Evolutionary conservation across 2,329 filamentous ascomycete genomes (phyloP), one percentile per base, ranked within the genome.

Genomic region (Colletotrichum sp.): DNA sequence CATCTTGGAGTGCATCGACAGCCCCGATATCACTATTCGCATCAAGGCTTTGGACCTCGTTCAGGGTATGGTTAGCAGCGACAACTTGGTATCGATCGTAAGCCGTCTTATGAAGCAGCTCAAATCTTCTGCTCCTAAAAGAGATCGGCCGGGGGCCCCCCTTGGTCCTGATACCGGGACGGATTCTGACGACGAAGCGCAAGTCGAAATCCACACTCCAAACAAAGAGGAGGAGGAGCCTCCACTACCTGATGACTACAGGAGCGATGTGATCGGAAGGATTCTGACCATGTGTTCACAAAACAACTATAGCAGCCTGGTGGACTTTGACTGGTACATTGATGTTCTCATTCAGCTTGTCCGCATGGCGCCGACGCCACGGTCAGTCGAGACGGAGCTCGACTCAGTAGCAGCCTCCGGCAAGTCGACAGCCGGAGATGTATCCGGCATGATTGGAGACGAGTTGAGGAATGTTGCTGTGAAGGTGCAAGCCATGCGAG

Each of bases 251-350:
- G 93, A 96, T 76, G 95, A 98, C 78, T 99, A 99, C 83, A 93
- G 93, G 67, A 87, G 93, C 48, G 95, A 95, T 80, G 95, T 98
- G 24, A 95, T 99, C 68, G 90, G 91, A 72, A 92, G 94, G 75
- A 95, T 99, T 76, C 84, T 99, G 13, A 92, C 93, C 76, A 98
- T 99, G 92, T 99, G 96, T 83, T 95, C 95, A 10, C 92, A 93
- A 78, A 94, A 96, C 78, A 98, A 96, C 77, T 99, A 99, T 83
- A 90, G 91, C 52, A 95, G 96, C 81, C 89, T 99, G 64, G 87
- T 90, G 68, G 96, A 99, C 82, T 99, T 99, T 83, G 96, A 98
- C 79, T 99, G 97, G 97, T 99, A 99, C 83, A 94, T 99, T 78
- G 95, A 97, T 79, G 92, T 98, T 32, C 87, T 99, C 34, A 94